These are phyloP conservation scores for Abrus pulchellus DNA, from an alignment of 306 rosid genomes.

Conservation along the genomic window DNA sequence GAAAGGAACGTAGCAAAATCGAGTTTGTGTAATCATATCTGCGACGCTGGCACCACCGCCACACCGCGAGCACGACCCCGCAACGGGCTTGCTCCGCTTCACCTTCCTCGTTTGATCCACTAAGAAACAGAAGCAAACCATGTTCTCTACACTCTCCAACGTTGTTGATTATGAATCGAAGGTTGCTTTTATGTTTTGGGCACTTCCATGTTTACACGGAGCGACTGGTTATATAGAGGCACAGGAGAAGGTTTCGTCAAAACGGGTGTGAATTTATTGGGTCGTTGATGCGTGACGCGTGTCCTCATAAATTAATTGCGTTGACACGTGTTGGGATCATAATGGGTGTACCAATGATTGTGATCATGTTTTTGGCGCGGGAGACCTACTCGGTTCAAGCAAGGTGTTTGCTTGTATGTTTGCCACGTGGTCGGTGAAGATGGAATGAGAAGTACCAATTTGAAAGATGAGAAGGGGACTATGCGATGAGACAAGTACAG, in stretches of 20 bases:
- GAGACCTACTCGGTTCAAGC: constrained; percentile 19
- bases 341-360: background rate
- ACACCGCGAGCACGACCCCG: constrained; percentile 81
- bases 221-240: background rate
- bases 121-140: constrained; percentile 86
- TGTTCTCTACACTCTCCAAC: constrained; percentile 1
- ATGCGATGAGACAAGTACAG: too few species aligned
- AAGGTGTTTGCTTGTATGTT: constrained; percentile 26
- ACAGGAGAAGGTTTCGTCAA: background rate
- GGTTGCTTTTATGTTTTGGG: background rate
- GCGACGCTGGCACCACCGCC: constrained; percentile 83
- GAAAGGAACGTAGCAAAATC: constrained; percentile 72
- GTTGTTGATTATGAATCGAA: background rate
- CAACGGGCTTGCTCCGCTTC: constrained; percentile 77
- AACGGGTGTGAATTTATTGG: constrained; percentile 6
- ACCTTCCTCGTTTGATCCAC: constrained; percentile 71
- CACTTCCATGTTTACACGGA: background rate
- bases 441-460: background rate
- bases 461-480: too few species aligned
- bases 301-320: background rate
- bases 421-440: constrained; percentile 37
- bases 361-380: constrained; percentile 45
- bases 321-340: constrained; percentile 34
- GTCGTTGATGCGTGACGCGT: background rate
- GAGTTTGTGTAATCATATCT: constrained; percentile 71